These are phyloP conservation scores for Erysimum pusillum DNA, from an alignment of 441 rosid species.

Conservation along the genomic window DNA sequence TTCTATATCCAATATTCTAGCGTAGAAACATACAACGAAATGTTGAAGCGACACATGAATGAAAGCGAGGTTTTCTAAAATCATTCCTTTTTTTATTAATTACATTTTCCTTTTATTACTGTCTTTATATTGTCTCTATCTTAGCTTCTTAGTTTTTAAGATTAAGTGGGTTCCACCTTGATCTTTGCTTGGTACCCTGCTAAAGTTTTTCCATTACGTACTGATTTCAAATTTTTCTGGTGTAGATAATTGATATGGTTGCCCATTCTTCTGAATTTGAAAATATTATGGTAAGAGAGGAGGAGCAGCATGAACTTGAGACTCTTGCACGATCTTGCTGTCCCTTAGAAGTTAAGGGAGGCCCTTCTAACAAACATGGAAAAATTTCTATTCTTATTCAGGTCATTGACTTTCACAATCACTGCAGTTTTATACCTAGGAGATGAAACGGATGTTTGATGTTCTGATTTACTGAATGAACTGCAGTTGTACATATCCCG, in stretches of 20 bases:
- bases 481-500: constrained; percentile 97
- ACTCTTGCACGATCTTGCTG: constrained; percentile 79
- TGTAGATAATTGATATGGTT: constrained; percentile 95
- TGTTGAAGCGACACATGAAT: constrained; percentile 95
- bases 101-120: neutral
- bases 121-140: too few species aligned
- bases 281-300: constrained; percentile 98
- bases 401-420: constrained; percentile 53
- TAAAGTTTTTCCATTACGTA: constrained; percentile 11
- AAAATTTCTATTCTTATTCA: constrained; percentile 98
- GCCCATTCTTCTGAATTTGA: constrained; percentile 98
- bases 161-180: neutral
- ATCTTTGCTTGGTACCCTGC: constrained; percentile 26
- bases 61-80: constrained; percentile 83
- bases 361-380: constrained; percentile 97
- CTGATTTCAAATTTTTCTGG: constrained; percentile 28
- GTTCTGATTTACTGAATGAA: constrained; percentile 44
- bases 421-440: constrained; percentile 35
- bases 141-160: too few species aligned
- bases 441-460: constrained; percentile 29
- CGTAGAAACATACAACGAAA: constrained; percentile 98
- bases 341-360: constrained; percentile 94
- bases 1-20: constrained; percentile 98
- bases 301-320: constrained; percentile 98
- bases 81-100: constrained; percentile 31